These are phyloP conservation scores for Ballota nigra DNA, from an alignment of 257 asterid species.

Conservation along the genomic window DNA sequence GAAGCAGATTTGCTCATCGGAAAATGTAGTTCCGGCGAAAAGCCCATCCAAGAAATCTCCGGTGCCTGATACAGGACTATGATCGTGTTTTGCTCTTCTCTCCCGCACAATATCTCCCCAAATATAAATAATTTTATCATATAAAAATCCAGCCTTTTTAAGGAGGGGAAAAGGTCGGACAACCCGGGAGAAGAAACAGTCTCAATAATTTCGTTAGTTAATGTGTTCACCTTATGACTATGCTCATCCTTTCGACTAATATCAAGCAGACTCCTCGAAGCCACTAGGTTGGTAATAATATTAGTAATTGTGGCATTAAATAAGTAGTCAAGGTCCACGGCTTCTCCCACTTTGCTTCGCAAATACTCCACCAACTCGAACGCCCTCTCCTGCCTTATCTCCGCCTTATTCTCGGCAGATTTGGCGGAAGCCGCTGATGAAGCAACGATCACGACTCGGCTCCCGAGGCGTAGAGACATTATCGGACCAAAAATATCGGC, in stretches of 20 bases:
- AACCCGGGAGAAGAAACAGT: neutral
- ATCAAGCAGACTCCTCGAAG: neutral
- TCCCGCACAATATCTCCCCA: conserved; percentile 13
- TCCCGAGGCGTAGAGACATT: conserved; percentile 2
- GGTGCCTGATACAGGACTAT: neutral
- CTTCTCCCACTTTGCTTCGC: neutral
- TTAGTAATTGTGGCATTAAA: neutral
- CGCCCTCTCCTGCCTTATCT: neutral
- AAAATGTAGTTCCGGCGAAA: neutral
- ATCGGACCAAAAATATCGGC: no score
- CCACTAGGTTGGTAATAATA: neutral
- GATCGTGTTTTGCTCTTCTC: conserved; percentile 1
- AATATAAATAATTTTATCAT: neutral
- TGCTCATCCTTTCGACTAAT: neutral
- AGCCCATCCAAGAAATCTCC: conserved; percentile 4
- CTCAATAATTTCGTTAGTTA: no score
- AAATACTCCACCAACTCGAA: neutral
- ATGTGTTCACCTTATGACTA: no score
- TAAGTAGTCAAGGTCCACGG: neutral
- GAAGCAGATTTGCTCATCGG: neutral
- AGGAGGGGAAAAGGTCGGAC: neutral
- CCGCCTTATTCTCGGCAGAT: neutral
- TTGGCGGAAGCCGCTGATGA: neutral
- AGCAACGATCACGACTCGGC: conserved; percentile 2
- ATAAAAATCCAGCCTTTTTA: neutral